A percentile compares a stretch with the other conserved stretches of the same genome.
Conservation (phyloP, 2,329 filamentous ascomycete species). For the Aspergillus flavus region DNA sequence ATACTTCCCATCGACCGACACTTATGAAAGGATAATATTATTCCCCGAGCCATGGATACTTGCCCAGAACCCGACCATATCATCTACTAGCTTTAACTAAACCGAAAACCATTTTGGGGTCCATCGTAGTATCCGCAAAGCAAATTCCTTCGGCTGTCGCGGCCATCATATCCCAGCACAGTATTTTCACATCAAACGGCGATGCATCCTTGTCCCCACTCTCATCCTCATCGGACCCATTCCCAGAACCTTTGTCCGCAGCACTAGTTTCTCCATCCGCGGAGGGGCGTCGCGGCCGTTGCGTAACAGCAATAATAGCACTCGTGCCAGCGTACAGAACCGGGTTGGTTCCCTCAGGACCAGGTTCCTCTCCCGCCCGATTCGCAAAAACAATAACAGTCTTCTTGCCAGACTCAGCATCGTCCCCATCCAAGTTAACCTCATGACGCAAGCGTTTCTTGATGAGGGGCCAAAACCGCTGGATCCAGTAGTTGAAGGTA, state of each 20-base stretch:
- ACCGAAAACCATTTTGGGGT: conserved; percentile 45
- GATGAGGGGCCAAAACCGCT: conserved; percentile 59
- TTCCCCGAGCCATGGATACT: not conserved
- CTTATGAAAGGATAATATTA: not conserved
- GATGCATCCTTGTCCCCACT: conserved; percentile 18
- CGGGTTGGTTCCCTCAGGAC: conserved; percentile 38
- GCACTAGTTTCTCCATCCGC: not conserved
- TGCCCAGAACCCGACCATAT: not conserved
- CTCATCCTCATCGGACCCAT: conserved; percentile 18
- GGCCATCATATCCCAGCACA: conserved; percentile 51
- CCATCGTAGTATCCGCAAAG: conserved; percentile 48
- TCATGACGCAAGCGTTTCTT: conserved; percentile 33
- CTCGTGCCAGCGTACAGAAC: conserved; percentile 54
- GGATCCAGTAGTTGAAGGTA: conserved; percentile 66
- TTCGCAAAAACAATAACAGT: conserved; percentile 52
- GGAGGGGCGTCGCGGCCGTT: conserved; percentile 27
- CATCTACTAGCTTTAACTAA: conserved; percentile 22
- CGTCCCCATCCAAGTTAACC: conserved; percentile 28
- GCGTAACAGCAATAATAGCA: conserved; percentile 44
- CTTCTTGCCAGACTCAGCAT: conserved; percentile 30
- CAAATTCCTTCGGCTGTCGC: conserved; percentile 48
- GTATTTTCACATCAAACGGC: conserved; percentile 41
- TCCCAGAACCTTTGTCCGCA: conserved; percentile 13
- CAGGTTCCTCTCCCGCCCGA: conserved; percentile 46
- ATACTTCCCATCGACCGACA: not conserved